A percentile compares a stretch with the other conserved stretches of the same genome.
Evolutionary conservation across 73 alveolate genomes (phyloP).

Genomic region (Paramecium octaurelia): DNA sequence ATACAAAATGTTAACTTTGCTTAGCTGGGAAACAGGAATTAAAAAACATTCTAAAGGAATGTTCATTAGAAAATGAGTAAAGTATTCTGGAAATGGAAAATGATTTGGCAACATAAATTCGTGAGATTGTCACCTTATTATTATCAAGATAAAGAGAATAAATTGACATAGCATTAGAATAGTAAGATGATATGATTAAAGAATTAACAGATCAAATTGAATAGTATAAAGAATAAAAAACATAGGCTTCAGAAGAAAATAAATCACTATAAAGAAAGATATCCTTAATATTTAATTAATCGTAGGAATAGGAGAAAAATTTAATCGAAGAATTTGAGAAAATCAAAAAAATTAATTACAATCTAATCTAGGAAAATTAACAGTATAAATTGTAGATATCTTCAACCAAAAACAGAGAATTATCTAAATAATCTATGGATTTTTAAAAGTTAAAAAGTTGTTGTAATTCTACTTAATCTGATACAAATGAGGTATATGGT

Average conservation of each 20-base stretch:
- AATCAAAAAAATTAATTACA: not conserved
- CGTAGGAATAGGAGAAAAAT: not conserved
- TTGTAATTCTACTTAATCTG: not conserved
- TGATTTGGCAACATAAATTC: not conserved
- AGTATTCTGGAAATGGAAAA: not conserved
- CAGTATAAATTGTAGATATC: not conserved
- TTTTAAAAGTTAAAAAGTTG: not conserved
- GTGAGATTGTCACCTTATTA: not conserved
- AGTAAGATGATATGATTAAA: not conserved
- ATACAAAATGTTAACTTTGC: not conserved
- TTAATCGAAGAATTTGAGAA: not conserved
- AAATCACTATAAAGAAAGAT: not conserved
- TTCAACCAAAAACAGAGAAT: not conserved
- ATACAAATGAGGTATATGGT: not conserved
- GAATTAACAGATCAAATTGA: not conserved
- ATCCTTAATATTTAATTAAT: not conserved
- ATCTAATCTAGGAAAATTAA: not conserved
- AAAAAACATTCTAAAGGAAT: not conserved
- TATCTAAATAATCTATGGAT: not conserved
- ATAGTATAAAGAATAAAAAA: not conserved
- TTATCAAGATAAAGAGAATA: slow-evolving; percentile 2
- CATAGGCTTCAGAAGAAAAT: not conserved
- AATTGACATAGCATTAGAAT: not conserved
- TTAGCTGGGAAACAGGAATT: not conserved
- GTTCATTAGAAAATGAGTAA: not conserved